Percentiles rank a stretch among this genome's conserved stretches.
phyloP scores from a whole-genome alignment of 2,329 filamentous ascomycete species.

The Pyrenochaeta sp. region DNA sequence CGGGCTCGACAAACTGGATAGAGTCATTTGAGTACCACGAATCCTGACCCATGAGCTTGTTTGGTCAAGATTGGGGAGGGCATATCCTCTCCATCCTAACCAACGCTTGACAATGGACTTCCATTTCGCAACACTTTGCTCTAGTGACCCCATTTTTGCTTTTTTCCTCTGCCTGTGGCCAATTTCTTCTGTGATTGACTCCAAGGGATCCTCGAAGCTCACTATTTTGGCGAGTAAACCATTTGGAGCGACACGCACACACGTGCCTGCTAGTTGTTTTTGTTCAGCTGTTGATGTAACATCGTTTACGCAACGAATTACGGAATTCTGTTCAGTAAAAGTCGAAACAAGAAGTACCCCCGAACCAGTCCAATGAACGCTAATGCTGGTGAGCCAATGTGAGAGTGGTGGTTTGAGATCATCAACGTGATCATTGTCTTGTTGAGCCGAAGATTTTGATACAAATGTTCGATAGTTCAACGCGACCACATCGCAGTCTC shows the following conservation, averaged over 20 bases:
- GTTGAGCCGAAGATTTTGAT: conserved; percentile 26
- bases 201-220: conserved; percentile 42
- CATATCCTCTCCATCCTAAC: conserved; percentile 47
- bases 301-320: conserved; percentile 33
- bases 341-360: conserved; percentile 46
- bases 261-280: conserved; percentile 30
- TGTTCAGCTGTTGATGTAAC: conserved; percentile 22
- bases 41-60: conserved; percentile 43
- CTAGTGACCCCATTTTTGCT: conserved; percentile 30
- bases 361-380: conserved; percentile 45
- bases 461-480: conserved; percentile 50
- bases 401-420: conserved; percentile 7
- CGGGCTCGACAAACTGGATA: conserved; percentile 19
- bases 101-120: conserved; percentile 43
- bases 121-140: conserved; percentile 45
- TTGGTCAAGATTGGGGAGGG: conserved; percentile 32
- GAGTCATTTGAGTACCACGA: conserved; percentile 25
- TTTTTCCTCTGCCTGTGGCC: conserved; percentile 35
- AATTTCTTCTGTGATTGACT: conserved; percentile 26
- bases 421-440: conserved; percentile 12
- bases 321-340: conserved; percentile 29
- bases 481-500: conserved; percentile 41
- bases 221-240: conserved; percentile 40
- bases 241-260: conserved; percentile 47
- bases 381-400: conserved; percentile 40